Evolutionary conservation across 441 rosid species (phyloP).

Genomic region (Arabidopsis hybrid): DNA sequence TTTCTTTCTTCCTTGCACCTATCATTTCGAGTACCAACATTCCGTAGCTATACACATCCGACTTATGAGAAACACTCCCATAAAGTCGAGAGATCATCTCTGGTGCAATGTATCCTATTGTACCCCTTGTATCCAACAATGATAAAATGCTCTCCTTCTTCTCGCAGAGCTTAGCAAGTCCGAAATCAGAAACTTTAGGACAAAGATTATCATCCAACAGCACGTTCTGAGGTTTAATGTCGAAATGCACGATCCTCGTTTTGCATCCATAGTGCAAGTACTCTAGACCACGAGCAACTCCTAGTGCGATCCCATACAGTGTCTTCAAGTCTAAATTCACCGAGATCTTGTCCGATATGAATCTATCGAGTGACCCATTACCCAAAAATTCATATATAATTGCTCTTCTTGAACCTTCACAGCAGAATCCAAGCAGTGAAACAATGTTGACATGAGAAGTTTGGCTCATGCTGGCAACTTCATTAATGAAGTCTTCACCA

Average conservation of each 20-base stretch:
- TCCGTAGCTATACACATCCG: constrained; percentile 51
- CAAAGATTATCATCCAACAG: constrained; percentile 45
- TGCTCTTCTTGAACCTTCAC: constrained; percentile 31
- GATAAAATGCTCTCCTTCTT: constrained; percentile 40
- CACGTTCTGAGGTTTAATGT: constrained; percentile 60
- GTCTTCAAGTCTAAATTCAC: constrained; percentile 4
- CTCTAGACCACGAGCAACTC: constrained; percentile 53
- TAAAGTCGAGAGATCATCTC: constrained; percentile 41
- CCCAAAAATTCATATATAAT: constrained; percentile 44
- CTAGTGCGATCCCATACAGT: constrained; percentile 39
- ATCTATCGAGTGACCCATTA: constrained; percentile 47
- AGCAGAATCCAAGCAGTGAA: constrained; percentile 47
- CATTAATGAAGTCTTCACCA: constrained; percentile 51
- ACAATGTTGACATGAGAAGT: constrained; percentile 55
- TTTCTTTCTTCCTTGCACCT: constrained; percentile 34
- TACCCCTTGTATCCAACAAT: constrained; percentile 37
- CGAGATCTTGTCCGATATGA: constrained; percentile 16
- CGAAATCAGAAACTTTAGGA: constrained; percentile 55
- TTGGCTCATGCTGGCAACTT: constrained; percentile 50
- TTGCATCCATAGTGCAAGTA: constrained; percentile 58
- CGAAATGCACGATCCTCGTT: constrained; percentile 60
- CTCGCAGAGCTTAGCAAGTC: constrained; percentile 45
- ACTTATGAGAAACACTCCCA: constrained; percentile 44
- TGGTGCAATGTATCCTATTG: constrained; percentile 46
- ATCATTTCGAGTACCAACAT: constrained; percentile 49